phyloP scores from a whole-genome alignment of 257 asterid species.

The Ajuga chamaepitys region DNA sequence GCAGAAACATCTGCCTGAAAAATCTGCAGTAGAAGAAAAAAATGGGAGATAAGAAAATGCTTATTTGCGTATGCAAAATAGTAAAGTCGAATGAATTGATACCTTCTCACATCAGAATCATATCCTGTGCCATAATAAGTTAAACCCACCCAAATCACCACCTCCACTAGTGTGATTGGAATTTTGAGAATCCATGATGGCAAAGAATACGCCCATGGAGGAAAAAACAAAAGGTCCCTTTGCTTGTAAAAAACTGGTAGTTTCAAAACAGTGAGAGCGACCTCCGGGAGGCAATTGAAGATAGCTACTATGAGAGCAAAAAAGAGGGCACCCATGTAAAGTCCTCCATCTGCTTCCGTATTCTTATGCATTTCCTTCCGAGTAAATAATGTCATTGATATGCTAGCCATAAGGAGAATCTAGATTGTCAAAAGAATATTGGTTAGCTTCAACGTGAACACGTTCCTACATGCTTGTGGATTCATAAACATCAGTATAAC shows the following conservation, averaged over 20 bases:
- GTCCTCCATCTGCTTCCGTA: constrained; percentile 43
- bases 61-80: background rate
- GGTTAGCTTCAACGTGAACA: background rate
- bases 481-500: background rate
- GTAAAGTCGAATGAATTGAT: background rate
- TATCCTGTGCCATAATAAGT: constrained; percentile 48
- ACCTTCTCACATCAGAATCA: constrained; percentile 42
- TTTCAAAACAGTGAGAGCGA: constrained; percentile 48
- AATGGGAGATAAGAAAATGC: background rate
- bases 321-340: constrained; percentile 65
- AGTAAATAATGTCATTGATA: constrained; percentile 57
- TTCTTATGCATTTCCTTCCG: constrained; percentile 46
- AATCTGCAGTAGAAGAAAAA: constrained; percentile 28
- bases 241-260: constrained; percentile 75
- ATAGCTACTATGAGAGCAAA: constrained; percentile 35
- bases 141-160: constrained; percentile 28
- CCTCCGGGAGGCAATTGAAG: constrained; percentile 63
- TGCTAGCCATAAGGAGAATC: constrained; percentile 50
- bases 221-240: constrained; percentile 56
- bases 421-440: constrained; percentile 14
- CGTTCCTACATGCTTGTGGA: too few species aligned
- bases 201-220: constrained; percentile 59
- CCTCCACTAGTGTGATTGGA: constrained; percentile 43
- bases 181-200: constrained; percentile 58
- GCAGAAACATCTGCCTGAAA: constrained; percentile 37